Conservation (phyloP, 768 basidiomycete species). For the Sarcodon aspratus region DNA sequence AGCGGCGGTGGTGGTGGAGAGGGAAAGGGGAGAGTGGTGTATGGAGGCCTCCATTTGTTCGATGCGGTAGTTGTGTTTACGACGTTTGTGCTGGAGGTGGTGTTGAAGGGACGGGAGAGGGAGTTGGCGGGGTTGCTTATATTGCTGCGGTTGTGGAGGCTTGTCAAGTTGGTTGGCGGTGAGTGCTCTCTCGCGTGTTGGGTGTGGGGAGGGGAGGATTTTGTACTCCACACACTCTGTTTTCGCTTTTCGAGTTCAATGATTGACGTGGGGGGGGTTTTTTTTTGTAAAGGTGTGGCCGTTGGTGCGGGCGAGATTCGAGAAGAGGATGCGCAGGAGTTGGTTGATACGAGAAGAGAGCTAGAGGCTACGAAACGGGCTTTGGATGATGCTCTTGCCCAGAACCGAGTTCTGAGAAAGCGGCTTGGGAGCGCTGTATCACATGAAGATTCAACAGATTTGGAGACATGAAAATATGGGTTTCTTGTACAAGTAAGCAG, state of each 20-base stretch:
- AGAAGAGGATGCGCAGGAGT: constrained; percentile 38
- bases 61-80: constrained; percentile 61
- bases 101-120: constrained; percentile 53
- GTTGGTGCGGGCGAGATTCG: constrained; percentile 64
- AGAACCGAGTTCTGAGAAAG: constrained; percentile 40
- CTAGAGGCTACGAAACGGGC: constrained; percentile 31
- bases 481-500: too few relatives aligned
- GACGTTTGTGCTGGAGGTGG: constrained; percentile 65
- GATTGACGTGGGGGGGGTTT: neutral
- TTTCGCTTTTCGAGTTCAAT: constrained; percentile 20
- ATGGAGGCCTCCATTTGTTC: constrained; percentile 60
- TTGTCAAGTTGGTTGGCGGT: constrained; percentile 67
- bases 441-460: too few relatives aligned
- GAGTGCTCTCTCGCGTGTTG: constrained; percentile 3
- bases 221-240: neutral
- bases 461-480: too few relatives aligned
- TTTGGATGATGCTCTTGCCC: constrained; percentile 32
- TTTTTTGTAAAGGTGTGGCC: constrained; percentile 42
- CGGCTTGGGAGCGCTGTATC: constrained; percentile 18
- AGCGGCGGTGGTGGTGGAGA: too few relatives aligned
- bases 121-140: constrained; percentile 65
- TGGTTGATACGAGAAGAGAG: constrained; percentile 36
- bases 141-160: constrained; percentile 68
- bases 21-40: constrained; percentile 20
- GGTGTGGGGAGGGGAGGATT: neutral